Base-by-base conservation (phyloP, 1,284 basidiomycete genomes). In the Phlebopus sp. region DNA sequence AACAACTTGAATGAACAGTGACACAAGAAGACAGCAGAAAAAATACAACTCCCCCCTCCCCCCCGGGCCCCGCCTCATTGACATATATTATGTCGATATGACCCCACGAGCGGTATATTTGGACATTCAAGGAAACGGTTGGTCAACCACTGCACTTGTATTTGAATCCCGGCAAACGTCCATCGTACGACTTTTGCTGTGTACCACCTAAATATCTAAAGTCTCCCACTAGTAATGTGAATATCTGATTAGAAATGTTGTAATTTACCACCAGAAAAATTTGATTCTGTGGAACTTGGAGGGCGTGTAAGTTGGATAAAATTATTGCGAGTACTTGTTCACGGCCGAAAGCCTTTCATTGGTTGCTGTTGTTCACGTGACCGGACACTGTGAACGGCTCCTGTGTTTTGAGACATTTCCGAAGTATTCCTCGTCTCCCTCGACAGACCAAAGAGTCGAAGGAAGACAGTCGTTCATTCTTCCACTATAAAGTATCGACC, bases 1-100 rank as follows among this genome's bases (percentile, higher is more conserved):
- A 88, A 92, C 69, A 98, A 99, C 68, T 79, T 99, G 55, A 85
- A 82, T 54, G 86, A 89, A 63, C 76, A 73, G 57, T 71, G 45
- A 68, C 15, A 18, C 17, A 23, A 29, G 21, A 8, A 23, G 32
- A 29, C 11, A 31, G 17, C 15, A 30, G 27, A 29, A 40, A 27
- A 23, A 23, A 23, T 23, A 23, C 21, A 23, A 6, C 21, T 4
- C 6, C 21, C 37, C 40, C 6, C 29, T 2, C 35, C 36, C 6
- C 25, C n/a, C n/a, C n/a, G n/a, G n/a, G n/a, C n/a, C n/a, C 43
- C 19, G 13, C 31, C 32, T 37, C 17, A 36, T 37, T 29, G 18
- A 45, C 19, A 10, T 40, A 44, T 42, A 37, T 37, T 23, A 49
- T 49, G 9, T 42, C 48, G 49, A 37, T 38, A 42, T 46, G 19